These are phyloP conservation scores for Trichophyton mentagrophytes DNA, from an alignment of 2,329 filamentous ascomycete species.

Conservation along the genomic window DNA sequence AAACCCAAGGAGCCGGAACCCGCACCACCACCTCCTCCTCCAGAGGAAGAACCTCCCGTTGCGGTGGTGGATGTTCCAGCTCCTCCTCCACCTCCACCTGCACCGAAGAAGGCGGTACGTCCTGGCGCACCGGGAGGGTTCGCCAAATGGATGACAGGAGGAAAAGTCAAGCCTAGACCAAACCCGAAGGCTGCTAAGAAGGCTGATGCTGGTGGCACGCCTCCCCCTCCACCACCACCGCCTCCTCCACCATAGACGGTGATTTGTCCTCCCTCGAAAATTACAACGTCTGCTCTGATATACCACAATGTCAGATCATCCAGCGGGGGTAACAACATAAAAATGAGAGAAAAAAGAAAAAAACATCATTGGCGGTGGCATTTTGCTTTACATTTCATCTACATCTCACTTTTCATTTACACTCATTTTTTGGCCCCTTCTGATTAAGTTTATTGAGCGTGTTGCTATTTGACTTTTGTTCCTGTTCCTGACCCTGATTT, in stretches of 20 bases:
- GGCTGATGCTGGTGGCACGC: conserved; percentile 21
- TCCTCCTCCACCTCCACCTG: conserved; percentile 14
- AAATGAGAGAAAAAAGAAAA: neutral
- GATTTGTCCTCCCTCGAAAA: neutral
- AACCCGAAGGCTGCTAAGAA: conserved; percentile 38
- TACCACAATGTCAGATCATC: neutral
- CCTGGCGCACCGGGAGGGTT: conserved; percentile 26
- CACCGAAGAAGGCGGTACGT: conserved; percentile 22
- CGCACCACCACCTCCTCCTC: conserved; percentile 15
- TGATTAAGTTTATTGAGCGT: conserved; percentile 3
- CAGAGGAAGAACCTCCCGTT: conserved; percentile 8
- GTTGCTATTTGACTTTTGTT: neutral
- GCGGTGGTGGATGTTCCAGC: conserved; percentile 18
- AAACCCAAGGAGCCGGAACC: conserved; percentile 32
- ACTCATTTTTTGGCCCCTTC: neutral
- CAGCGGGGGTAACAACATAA: neutral
- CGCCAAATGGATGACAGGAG: conserved; percentile 35
- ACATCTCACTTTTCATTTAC: neutral
- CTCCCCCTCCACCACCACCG: neutral
- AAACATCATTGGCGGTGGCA: neutral
- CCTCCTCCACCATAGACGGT: neutral
- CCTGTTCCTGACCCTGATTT: neutral
- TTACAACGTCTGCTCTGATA: neutral
- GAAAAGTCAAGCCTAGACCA: conserved; percentile 20
- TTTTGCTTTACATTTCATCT: neutral